Evolutionary conservation across 2,329 filamentous ascomycete genomes (phyloP), one percentile per base, ranked within the genome.

Genomic region (Harringtonia lauricola): DNA sequence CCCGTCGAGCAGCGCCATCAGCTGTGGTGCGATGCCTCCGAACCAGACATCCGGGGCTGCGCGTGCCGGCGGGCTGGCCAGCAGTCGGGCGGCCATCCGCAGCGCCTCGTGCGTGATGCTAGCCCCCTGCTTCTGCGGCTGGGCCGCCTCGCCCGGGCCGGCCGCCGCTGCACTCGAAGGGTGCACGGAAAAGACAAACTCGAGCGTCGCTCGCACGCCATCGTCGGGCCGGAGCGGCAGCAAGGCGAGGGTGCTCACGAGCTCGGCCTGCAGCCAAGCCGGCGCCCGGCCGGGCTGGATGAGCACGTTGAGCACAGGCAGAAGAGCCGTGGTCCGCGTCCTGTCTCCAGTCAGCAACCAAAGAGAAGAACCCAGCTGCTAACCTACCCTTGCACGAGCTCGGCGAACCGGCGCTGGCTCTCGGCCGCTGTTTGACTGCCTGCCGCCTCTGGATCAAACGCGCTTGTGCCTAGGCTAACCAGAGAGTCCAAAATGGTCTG

Each of bases 111-210:
- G 72, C 0, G 82, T 81, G 44, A 86, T 81, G 35, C 72, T 73
- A 5, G 79, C 72, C 2, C 78, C 76, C 55, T 70, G 64, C 42
- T 73, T 77, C 51, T 75, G 72, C 1, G 70, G 64, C 4, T 55
- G 54, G 3, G 63, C 58, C 1, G 62, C 61, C 43, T 70, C 66
- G 8, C 64, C 59, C 1, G 57, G 42, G 51, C 60, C 59, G 45
- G 64, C 57, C 8, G n/a, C n/a, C n/a, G n/a, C n/a, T n/a, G 62
- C 60, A 50, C 64, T 67, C 48, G 72, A 69, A 0, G 81, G 74
- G 48, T 84, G 81, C 8, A 83, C 76, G 1, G 80, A 72, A 45
- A 84, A 81, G 30, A 86, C 68, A 54, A 86, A 86, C 54, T 86
- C 81, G 48, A 86, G 66, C 0, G 78, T 81, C 22, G 76, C 72